Percentiles rank a stretch among this genome's conserved stretches.
Evolutionary conservation across 371 early-diverging fungal genomes (phyloP).

Genomic region (Circinella umbellata): DNA sequence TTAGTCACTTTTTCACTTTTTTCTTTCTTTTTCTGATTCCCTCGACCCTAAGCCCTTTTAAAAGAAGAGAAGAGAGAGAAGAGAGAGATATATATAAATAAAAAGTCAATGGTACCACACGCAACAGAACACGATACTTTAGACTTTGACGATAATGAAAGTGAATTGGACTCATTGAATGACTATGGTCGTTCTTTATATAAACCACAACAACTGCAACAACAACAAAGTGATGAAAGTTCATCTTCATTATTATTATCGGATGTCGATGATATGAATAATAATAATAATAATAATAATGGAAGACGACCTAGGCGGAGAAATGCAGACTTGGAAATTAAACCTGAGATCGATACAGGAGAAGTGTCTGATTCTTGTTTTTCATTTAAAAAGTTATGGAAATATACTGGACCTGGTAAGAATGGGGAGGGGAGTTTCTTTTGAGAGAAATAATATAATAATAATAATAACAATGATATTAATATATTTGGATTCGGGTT

Average conservation of each 20-base stretch:
- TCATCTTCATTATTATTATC: neutral
- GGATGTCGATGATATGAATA: neutral
- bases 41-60: neutral
- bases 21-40: neutral
- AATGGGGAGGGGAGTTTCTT: no score
- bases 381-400: conserved; percentile 49
- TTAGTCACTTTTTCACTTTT: neutral
- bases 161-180: conserved; percentile 9
- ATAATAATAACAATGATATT: no score
- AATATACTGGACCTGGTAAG: conserved; percentile 61
- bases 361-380: conserved; percentile 33
- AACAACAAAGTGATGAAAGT: neutral
- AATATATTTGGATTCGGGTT: neutral
- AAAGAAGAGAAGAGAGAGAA: no score
- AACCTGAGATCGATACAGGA: conserved; percentile 39
- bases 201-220: neutral
- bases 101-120: conserved; percentile 14
- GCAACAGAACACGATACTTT: conserved; percentile 14
- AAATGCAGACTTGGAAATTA: conserved; percentile 15
- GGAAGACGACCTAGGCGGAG: conserved; percentile 8
- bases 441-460: no score
- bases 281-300: no score
- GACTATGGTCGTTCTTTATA: conserved; percentile 1
- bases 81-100: no score
- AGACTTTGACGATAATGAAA: conserved; percentile 13